Conservation (phyloP, 176 grass and related monocot species). For the Aechmea fasciata region DNA sequence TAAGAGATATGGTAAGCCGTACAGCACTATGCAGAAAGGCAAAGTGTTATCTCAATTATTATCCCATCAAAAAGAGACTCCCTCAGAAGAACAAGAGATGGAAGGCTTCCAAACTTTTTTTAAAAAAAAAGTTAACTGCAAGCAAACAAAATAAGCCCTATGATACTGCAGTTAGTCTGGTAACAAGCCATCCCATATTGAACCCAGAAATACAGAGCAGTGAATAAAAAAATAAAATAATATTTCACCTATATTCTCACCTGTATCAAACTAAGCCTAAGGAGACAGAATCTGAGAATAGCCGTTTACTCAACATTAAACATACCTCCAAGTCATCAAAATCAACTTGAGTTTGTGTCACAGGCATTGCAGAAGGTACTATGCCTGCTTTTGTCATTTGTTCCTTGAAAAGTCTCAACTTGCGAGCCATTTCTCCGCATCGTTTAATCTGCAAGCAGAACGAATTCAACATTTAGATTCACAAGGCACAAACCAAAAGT, state of each 20-base stretch:
- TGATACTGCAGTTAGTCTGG: too few species aligned
- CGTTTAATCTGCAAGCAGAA: conserved; percentile 69
- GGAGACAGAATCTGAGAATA: not conserved
- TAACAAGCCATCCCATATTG: too few species aligned
- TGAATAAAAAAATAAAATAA: too few species aligned
- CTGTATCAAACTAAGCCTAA: not conserved
- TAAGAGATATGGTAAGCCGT: conserved; percentile 5
- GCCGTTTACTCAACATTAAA: not conserved
- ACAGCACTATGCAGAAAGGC: not conserved
- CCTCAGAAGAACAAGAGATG: not conserved
- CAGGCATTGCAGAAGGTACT: conserved; percentile 29
- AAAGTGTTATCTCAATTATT: not conserved
- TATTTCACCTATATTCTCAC: too few species aligned
- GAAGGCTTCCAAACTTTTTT: too few species aligned
- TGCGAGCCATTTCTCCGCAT: conserved; percentile 86
- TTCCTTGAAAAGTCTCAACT: conserved; percentile 69
- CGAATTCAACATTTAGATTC: not conserved
- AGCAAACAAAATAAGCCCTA: not conserved
- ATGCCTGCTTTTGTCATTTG: conserved; percentile 78
- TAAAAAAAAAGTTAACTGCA: not conserved
- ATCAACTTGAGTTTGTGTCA: conserved; percentile 34
- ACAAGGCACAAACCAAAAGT: not conserved
- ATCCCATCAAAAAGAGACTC: not conserved
- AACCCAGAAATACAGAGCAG: too few species aligned
- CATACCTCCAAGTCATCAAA: conserved; percentile 81